A percentile compares a stretch with the other conserved stretches of the same genome.
Conservation (phyloP, 225 moss, liverwort and hornwort genomes). For the Climacium dendroides region DNA sequence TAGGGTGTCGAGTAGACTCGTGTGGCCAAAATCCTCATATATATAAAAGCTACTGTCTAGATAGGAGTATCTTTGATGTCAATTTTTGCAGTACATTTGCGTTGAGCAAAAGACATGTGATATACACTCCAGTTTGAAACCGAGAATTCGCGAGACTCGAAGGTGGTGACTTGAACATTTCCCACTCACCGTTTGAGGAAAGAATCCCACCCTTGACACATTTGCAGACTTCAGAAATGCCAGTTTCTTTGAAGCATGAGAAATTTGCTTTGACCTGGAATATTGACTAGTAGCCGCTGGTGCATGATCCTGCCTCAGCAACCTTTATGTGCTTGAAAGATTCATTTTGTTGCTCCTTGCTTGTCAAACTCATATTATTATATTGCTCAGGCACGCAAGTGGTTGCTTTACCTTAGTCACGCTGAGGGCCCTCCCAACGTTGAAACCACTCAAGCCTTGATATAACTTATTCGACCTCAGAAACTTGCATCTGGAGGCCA, state of each 20-base stretch:
- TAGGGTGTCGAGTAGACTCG: not conserved
- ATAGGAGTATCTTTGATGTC: not conserved
- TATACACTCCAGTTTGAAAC: not conserved
- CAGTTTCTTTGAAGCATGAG: not conserved
- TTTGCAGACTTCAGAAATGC: not conserved
- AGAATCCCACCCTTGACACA: not conserved
- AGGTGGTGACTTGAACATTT: not conserved
- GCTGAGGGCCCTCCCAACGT: not conserved
- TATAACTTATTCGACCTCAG: not conserved
- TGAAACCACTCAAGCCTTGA: not conserved
- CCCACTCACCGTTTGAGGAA: not conserved
- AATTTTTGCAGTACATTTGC: not conserved
- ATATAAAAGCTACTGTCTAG: not conserved
- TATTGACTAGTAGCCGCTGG: not conserved
- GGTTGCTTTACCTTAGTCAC: not conserved
- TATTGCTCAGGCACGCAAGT: not conserved
- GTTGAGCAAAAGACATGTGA: not conserved
- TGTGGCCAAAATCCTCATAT: not conserved
- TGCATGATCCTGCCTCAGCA: not conserved
- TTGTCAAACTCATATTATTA: not conserved
- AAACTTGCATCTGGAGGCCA: too few relatives aligned
- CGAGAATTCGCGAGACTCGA: not conserved
- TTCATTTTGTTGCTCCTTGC: too few relatives aligned
- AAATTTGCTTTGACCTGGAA: too few relatives aligned
- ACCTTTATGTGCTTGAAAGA: not conserved